Percentiles rank a stretch among this genome's conserved stretches.
Evolutionary conservation across 192 early-diverging fungal species (phyloP).

Genomic region (Backusella westeae): DNA sequence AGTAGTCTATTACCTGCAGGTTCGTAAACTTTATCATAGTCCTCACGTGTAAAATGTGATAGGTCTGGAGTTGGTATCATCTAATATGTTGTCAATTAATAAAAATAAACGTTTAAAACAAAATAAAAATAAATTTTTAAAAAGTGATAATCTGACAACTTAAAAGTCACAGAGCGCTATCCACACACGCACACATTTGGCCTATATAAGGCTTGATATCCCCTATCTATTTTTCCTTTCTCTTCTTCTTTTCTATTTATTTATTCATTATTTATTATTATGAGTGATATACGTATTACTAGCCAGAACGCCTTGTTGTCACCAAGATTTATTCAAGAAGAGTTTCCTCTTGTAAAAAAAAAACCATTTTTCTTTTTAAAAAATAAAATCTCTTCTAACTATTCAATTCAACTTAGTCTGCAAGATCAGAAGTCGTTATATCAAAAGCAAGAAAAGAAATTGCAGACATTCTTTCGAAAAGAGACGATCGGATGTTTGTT

Average conservation of each 20-base stretch:
- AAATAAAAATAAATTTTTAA: background rate
- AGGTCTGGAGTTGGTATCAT: slow-evolving; percentile 81
- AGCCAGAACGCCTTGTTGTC: slow-evolving; percentile 85
- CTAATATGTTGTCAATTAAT: slow-evolving; percentile 1
- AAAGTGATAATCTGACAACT: background rate
- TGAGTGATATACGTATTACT: slow-evolving; percentile 80
- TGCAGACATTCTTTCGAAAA: slow-evolving; percentile 68
- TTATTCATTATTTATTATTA: slow-evolving; percentile 12
- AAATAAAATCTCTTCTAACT: background rate
- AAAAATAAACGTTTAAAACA: background rate
- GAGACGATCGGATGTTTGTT: slow-evolving; percentile 83
- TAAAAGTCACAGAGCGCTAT: background rate
- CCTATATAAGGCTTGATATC: background rate
- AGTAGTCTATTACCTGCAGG: slow-evolving; percentile 63
- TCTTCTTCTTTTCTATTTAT: background rate
- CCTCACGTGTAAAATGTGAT: slow-evolving; percentile 59
- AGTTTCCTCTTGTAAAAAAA: slow-evolving; percentile 69
- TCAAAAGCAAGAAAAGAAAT: slow-evolving; percentile 55
- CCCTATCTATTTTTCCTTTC: background rate
- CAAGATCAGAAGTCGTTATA: slow-evolving; percentile 26
- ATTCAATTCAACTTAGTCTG: slow-evolving; percentile 10
- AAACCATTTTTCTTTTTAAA: background rate
- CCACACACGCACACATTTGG: background rate
- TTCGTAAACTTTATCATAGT: slow-evolving; percentile 81
- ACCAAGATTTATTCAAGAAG: slow-evolving; percentile 83